phyloP scores from a whole-genome alignment of 441 rosid species.

The Manihot esculenta region DNA sequence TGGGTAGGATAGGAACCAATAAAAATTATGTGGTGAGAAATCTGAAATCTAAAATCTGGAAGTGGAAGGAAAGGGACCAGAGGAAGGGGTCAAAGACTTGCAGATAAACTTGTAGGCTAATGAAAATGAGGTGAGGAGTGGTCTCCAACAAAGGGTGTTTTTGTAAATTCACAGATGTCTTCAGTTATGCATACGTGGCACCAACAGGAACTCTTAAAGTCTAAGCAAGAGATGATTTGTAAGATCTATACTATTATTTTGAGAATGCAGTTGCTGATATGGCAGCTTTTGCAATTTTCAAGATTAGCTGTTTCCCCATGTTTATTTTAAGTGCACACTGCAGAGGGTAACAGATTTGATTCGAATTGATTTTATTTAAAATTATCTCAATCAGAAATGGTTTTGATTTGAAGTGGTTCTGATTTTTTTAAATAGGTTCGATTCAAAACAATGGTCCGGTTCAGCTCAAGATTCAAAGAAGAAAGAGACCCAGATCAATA shows the following conservation, averaged over 20 bases:
- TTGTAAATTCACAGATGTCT: neutral
- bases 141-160: slow-evolving; percentile 3
- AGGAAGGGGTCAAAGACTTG: neutral
- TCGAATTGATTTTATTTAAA: no score
- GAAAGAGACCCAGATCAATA: no score
- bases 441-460: neutral
- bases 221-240: no score
- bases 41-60: no score
- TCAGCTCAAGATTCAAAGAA: no score
- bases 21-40: slow-evolving; percentile 11
- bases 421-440: no score
- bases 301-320: neutral
- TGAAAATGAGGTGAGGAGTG: slow-evolving; percentile 24
- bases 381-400: no score
- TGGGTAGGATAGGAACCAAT: no score
- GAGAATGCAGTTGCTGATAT: neutral
- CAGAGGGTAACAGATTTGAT: no score
- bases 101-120: slow-evolving; percentile 15
- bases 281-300: slow-evolving; percentile 11
- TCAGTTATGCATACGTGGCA: slow-evolving; percentile 8
- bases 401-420: no score
- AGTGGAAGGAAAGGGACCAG: slow-evolving; percentile 11
- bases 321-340: no score
- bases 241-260: no score
- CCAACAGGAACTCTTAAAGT: neutral